Conservation (phyloP, 1,284 basidiomycete species). For the Ceraceosorus bombacis region DNA sequence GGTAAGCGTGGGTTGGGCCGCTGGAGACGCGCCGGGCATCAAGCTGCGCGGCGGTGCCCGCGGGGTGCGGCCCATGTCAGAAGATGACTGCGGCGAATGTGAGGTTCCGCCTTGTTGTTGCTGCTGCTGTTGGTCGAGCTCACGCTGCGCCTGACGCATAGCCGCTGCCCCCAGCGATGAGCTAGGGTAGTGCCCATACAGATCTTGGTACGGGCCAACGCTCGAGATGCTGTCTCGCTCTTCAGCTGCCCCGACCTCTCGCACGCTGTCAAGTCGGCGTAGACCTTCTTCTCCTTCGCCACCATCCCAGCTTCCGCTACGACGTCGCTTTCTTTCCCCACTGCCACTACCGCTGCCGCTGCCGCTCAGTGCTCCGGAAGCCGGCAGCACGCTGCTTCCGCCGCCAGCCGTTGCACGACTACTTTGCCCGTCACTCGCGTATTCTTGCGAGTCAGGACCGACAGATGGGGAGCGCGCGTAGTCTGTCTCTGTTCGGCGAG, state of each 20-base stretch:
- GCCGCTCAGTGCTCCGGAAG: background rate
- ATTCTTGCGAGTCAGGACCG: slow-evolving; percentile 8
- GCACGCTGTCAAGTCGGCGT: slow-evolving; percentile 17
- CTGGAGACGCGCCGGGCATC: slow-evolving; percentile 14
- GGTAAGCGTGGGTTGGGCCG: slow-evolving; percentile 14
- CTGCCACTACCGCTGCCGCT: background rate
- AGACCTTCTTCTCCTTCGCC: slow-evolving; percentile 14
- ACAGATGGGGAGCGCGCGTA: background rate
- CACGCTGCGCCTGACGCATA: slow-evolving; percentile 13
- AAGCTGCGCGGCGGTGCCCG: slow-evolving; percentile 13
- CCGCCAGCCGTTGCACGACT: slow-evolving; percentile 23
- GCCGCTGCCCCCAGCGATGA: slow-evolving; percentile 22
- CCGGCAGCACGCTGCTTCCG: slow-evolving; percentile 2
- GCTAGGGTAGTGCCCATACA: slow-evolving; percentile 21
- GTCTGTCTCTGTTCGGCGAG: background rate
- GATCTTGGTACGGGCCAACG: slow-evolving; percentile 15
- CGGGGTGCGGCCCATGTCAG: slow-evolving; percentile 9
- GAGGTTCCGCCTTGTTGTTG: background rate
- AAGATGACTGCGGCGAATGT: background rate
- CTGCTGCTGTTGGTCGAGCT: slow-evolving; percentile 8
- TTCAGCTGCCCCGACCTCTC: slow-evolving; percentile 10
- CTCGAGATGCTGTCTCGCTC: slow-evolving; percentile 2
- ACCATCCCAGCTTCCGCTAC: background rate
- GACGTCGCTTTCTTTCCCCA: background rate
- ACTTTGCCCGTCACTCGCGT: slow-evolving; percentile 16